Percentiles rank a stretch among this genome's conserved stretches.
Conservation (phyloP, 257 asterid species). For the Buddleja alternifolia region DNA sequence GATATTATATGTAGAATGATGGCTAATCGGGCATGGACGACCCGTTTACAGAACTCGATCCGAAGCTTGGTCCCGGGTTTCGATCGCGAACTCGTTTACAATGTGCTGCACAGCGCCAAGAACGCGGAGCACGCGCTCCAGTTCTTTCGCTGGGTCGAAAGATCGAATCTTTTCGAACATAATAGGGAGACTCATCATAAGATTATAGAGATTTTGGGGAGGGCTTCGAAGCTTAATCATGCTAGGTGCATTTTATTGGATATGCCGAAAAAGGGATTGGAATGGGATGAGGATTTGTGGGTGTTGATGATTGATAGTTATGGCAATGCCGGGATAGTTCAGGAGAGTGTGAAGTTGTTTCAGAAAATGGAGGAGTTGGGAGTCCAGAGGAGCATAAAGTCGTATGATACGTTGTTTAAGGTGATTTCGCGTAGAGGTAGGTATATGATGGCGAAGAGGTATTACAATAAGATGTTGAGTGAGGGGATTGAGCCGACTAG, state of each 20-base stretch:
- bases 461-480: conserved; percentile 77
- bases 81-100: conserved; percentile 76
- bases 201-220: conserved; percentile 77
- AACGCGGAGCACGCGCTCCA: conserved; percentile 88
- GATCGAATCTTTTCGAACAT: conserved; percentile 67
- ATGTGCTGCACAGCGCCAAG: conserved; percentile 70
- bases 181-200: conserved; percentile 69
- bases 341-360: conserved; percentile 90
- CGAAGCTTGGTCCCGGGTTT: conserved; percentile 69
- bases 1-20: conserved; percentile 81
- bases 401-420: conserved; percentile 72
- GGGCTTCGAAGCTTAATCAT: conserved; percentile 77
- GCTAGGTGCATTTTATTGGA: conserved; percentile 85
- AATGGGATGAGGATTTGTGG: conserved; percentile 97
- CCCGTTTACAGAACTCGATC: conserved; percentile 87
- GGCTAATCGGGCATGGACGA: conserved; percentile 89
- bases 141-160: conserved; percentile 93
- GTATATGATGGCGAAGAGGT: conserved; percentile 86
- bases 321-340: conserved; percentile 86
- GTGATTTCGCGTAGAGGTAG: conserved; percentile 83
- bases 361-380: conserved; percentile 82
- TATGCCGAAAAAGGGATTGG: conserved; percentile 79
- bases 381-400: conserved; percentile 61
- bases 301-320: conserved; percentile 77
- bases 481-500: conserved; percentile 81